Base-by-base conservation (phyloP, 164 flowering plant species). In the Aristolochia contorta region DNA sequence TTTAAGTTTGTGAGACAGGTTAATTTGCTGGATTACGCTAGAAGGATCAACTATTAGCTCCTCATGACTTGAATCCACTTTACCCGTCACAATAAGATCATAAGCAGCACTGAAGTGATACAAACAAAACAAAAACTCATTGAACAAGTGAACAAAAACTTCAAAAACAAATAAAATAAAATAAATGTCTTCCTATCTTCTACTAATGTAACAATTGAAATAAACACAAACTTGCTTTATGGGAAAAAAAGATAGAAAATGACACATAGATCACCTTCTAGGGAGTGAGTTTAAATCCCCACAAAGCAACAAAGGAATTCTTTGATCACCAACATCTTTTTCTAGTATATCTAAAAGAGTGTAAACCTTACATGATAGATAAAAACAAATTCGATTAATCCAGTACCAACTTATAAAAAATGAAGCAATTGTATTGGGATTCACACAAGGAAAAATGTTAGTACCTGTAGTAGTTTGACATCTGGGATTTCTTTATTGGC, bases 271-370 rank as follows among this genome's bases (percentile, higher is more conserved):
- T 64, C 24, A 80, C 85, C 85, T 78, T 67, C 57, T 53, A 19
- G 82, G 85, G 56, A 52, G 65, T 59, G 76, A 76, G 75, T 78
- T 81, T 43, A 81, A 62, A 70, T 81, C 85, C 61, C 76, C 79
- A 65, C 85, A 81, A 9, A 78, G 33, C 46, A 81, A 20, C n/a
- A 78, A 27, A 57, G 82, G 82, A 25, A 73, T 68, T 18, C 56
- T 6, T 59, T 62, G 43, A 22, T 65, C 16, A 14, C 41, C 18
- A 25, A 59, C 33, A 49, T 71, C 73, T 23, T 32, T 60, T 58
- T 77, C 77, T 22, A 81, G 67, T 49, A 58, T 74, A 30, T 56
- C 48, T 12, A 77, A 14, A 60, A 75, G 72, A 27, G 65, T 64
- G 18, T 65, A 64, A 59, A 71, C 75, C 78, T 27, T 37, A 37